These are phyloP conservation scores for Verticillium dahliae DNA, from an alignment of 2,329 filamentous ascomycete genomes.

Conservation along the genomic window DNA sequence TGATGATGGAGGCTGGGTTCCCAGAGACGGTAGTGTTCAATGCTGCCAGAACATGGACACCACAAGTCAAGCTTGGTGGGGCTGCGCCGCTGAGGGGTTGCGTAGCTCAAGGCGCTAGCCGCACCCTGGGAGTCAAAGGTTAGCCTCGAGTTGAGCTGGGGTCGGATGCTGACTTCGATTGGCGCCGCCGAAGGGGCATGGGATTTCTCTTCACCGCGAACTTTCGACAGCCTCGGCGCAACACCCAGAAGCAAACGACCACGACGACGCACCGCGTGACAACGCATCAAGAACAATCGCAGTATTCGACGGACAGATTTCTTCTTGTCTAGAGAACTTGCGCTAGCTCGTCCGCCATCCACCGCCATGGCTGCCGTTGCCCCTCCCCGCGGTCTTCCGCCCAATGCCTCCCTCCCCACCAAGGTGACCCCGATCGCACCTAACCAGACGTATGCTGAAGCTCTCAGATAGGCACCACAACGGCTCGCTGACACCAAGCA, in stretches of 20 bases:
- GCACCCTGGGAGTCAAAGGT: not conserved
- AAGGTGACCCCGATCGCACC: constrained; percentile 54
- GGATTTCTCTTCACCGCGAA: not conserved
- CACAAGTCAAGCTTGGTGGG: not conserved
- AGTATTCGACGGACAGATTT: not conserved
- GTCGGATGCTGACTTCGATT: not conserved
- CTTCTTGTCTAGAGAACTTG: not conserved
- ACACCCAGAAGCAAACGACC: not conserved
- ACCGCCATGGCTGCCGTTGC: constrained; percentile 28
- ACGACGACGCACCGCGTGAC: not conserved
- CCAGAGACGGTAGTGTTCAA: not conserved
- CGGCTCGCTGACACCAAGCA: constrained; percentile 24
- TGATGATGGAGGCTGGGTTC: not conserved
- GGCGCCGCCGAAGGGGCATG: not conserved
- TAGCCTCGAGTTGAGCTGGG: not conserved
- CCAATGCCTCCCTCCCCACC: constrained; percentile 35
- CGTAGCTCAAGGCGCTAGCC: not conserved
- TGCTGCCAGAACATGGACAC: not conserved
- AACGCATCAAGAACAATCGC: not conserved
- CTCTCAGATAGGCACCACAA: not conserved
- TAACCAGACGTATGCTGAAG: constrained; percentile 63
- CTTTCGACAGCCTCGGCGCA: not conserved
- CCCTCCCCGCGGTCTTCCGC: constrained; percentile 28
- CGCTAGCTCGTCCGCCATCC: not conserved
- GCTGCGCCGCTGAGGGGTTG: not conserved